Conservation (phyloP, 2,329 filamentous ascomycete genomes). For the Aspergillus sclerotialis region DNA sequence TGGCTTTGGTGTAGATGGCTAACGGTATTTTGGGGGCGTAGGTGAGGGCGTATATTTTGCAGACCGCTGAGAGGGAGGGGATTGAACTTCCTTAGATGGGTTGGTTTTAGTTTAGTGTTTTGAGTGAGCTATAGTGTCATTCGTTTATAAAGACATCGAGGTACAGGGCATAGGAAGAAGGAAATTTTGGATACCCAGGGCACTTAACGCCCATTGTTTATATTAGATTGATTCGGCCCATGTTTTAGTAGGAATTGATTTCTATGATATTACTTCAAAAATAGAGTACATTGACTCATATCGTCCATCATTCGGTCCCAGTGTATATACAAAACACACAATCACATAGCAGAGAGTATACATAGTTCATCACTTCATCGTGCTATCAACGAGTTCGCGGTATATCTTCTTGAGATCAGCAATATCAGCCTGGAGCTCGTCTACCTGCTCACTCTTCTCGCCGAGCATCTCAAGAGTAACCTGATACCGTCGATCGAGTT, state of each 20-base stretch:
- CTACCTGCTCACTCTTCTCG: slow-evolving; percentile 92
- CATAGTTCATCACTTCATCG: slow-evolving; percentile 53
- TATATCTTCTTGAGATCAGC: slow-evolving; percentile 95
- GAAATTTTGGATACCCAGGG: slow-evolving; percentile 4
- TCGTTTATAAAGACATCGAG: background rate
- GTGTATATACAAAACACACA: background rate
- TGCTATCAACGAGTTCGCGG: slow-evolving; percentile 80
- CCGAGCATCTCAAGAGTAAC: slow-evolving; percentile 90
- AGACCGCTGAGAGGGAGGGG: slow-evolving; percentile 75
- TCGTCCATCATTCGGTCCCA: slow-evolving; percentile 1
- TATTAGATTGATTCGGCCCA: background rate
- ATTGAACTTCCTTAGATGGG: slow-evolving; percentile 52
- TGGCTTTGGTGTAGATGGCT: background rate
- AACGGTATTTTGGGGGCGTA: slow-evolving; percentile 28
- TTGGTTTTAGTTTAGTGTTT: background rate
- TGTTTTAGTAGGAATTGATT: background rate
- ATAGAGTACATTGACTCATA: slow-evolving; percentile 1
- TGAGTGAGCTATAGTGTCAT: background rate
- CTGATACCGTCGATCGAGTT: slow-evolving; percentile 72
- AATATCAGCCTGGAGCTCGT: slow-evolving; percentile 84
- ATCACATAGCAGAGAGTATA: slow-evolving; percentile 1
- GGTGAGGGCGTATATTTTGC: slow-evolving; percentile 70
- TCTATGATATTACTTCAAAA: background rate
- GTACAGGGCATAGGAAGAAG: background rate
- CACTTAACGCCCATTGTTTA: background rate